Evolutionary conservation across 345 rosid species (phyloP).

Genomic region (Lenwebbia sp.): DNA sequence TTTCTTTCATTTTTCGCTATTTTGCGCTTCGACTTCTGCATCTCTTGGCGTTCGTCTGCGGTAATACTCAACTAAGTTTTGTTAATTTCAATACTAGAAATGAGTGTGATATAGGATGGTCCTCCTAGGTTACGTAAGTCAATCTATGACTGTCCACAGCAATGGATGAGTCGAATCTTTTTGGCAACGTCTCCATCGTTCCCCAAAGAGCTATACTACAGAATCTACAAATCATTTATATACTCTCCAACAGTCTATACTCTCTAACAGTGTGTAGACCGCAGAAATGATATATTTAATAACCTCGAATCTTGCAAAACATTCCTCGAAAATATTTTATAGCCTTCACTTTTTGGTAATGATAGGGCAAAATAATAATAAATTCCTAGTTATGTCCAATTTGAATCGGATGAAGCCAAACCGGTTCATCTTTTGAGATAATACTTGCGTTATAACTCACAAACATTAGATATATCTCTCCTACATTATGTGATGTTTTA

Average conservation of each 20-base stretch:
- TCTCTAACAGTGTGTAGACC: not conserved
- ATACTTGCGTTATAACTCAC: not conserved
- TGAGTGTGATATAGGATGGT: not conserved
- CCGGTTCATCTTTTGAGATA: not conserved
- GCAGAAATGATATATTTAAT: not conserved
- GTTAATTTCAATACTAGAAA: not conserved
- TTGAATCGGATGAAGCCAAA: not conserved
- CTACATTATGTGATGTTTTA: not conserved
- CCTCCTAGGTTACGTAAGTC: not conserved
- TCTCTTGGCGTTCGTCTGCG: too few relatives aligned
- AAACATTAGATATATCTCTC: not conserved
- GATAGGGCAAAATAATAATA: not conserved
- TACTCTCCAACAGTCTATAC: not conserved
- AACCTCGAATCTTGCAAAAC: not conserved
- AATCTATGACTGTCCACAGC: not conserved
- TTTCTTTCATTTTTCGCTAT: too few relatives aligned
- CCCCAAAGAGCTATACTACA: not conserved
- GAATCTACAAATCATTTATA: not conserved
- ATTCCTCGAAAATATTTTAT: not conserved
- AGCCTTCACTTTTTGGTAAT: not conserved
- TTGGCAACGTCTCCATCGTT: not conserved
- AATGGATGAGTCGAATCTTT: not conserved
- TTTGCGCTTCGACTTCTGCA: too few relatives aligned
- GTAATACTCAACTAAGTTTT: not conserved
- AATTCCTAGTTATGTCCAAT: not conserved